Conservation (phyloP, 179 eudicot species). For the Drosera spatulata region DNA sequence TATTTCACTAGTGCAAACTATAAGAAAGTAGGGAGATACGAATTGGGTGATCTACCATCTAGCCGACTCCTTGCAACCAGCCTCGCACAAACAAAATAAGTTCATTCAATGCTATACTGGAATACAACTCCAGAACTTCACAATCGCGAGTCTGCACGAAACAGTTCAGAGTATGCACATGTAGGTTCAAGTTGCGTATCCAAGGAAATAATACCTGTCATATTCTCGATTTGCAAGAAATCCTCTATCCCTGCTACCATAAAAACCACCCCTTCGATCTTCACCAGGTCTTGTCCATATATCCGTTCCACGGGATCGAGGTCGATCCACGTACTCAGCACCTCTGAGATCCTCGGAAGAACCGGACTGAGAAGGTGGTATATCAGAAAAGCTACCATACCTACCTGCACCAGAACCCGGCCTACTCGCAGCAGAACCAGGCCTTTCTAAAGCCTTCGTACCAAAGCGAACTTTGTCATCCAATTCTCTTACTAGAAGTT, state of each 20-base stretch:
- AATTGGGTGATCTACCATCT: no score
- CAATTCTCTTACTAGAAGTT: slow-evolving; percentile 42
- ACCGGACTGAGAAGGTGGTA: slow-evolving; percentile 69
- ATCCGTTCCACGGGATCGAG: slow-evolving; percentile 74
- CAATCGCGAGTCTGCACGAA: no score
- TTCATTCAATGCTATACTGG: no score
- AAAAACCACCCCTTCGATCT: slow-evolving; percentile 49
- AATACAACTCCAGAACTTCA: no score
- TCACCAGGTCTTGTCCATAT: slow-evolving; percentile 46
- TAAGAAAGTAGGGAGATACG: no score
- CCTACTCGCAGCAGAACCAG: slow-evolving; percentile 14
- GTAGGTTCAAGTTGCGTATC: no score
- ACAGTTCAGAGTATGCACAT: no score
- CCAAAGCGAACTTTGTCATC: slow-evolving; percentile 75
- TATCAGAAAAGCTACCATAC: slow-evolving; percentile 14
- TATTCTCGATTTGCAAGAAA: slow-evolving; percentile 38
- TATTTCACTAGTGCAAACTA: no score
- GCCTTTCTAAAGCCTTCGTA: slow-evolving; percentile 39
- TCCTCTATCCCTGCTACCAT: slow-evolving; percentile 64
- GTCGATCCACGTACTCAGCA: slow-evolving; percentile 43
- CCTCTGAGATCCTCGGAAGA: slow-evolving; percentile 25
- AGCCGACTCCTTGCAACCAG: no score
- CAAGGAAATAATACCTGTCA: no score
- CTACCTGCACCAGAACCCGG: slow-evolving; percentile 13
- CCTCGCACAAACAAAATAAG: no score